phyloP scores from a whole-genome alignment of 106 monocot genomes.

The Phalaenopsis equestris region DNA sequence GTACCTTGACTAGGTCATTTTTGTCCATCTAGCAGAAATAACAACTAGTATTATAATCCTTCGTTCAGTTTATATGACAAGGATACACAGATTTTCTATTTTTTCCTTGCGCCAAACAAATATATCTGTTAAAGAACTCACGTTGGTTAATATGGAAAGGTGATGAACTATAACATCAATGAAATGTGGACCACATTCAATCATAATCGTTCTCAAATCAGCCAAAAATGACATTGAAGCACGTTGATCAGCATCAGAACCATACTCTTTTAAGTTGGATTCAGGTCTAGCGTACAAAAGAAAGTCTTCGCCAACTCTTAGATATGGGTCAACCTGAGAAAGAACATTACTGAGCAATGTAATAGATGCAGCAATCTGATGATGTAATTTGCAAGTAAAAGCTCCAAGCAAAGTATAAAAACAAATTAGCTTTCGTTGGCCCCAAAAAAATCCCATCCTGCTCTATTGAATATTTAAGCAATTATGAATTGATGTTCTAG shows the following conservation, averaged over 20 bases:
- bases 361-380: background rate
- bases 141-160: constrained; percentile 46
- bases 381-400: background rate
- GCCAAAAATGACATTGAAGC: constrained; percentile 26
- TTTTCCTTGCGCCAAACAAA: background rate
- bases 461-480: no score
- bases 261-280: constrained; percentile 49
- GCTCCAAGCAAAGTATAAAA: background rate
- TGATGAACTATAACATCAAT: constrained; percentile 30
- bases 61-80: background rate
- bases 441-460: no score
- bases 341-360: background rate
- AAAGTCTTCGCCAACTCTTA: constrained; percentile 57
- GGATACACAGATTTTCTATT: background rate
- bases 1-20: constrained; percentile 34
- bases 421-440: background rate
- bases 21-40: constrained; percentile 42
- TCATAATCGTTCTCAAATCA: constrained; percentile 30
- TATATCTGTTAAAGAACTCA: constrained; percentile 23
- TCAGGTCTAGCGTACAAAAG: constrained; percentile 51
- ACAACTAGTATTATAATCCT: background rate
- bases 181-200: constrained; percentile 28
- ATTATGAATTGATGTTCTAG: no score
- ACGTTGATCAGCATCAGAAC: constrained; percentile 53
- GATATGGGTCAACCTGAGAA: constrained; percentile 68